phyloP scores from a whole-genome alignment of 768 basidiomycete species.

The Lentinula edodes region DNA sequence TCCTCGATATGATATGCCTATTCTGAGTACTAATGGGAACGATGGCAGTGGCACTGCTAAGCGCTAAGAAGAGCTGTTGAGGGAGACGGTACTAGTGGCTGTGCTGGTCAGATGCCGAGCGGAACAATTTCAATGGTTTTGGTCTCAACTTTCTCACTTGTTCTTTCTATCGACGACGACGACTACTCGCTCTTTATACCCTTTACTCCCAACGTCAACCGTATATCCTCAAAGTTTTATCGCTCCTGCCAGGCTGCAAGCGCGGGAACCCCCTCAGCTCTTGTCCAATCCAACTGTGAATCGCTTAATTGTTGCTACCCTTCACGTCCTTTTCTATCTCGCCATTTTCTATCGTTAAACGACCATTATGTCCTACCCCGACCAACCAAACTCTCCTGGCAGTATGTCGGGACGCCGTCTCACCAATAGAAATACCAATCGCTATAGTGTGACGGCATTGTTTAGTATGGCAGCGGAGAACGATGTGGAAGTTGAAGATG shows the following conservation, averaged over 20 bases:
- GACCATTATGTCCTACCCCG: conserved; percentile 55
- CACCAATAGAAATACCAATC: conserved; percentile 91
- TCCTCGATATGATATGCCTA: no score
- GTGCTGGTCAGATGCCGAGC: not conserved
- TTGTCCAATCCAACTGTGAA: conserved; percentile 11
- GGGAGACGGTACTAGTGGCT: not conserved
- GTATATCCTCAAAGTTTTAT: conserved; percentile 18
- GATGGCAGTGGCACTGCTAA: no score
- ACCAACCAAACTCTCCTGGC: conserved; percentile 56
- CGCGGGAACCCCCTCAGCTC: conserved; percentile 38
- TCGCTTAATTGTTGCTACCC: conserved; percentile 13
- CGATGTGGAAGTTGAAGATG: conserved; percentile 97
- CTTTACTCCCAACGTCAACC: conserved; percentile 17
- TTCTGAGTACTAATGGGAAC: no score
- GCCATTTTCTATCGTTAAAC: conserved; percentile 23
- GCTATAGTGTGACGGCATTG: conserved; percentile 92
- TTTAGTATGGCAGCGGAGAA: conserved; percentile 99
- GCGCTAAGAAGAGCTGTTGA: not conserved
- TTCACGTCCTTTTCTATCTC: conserved; percentile 9
- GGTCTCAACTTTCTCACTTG: not conserved
- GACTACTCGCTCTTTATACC: conserved; percentile 27
- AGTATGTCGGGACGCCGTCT: conserved; percentile 67
- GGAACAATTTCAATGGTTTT: not conserved
- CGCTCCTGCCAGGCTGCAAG: conserved; percentile 24
- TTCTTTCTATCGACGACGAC: conserved; percentile 8